Conservation (phyloP, 1,284 basidiomycete species). For the Wolfiporia cocos region DNA sequence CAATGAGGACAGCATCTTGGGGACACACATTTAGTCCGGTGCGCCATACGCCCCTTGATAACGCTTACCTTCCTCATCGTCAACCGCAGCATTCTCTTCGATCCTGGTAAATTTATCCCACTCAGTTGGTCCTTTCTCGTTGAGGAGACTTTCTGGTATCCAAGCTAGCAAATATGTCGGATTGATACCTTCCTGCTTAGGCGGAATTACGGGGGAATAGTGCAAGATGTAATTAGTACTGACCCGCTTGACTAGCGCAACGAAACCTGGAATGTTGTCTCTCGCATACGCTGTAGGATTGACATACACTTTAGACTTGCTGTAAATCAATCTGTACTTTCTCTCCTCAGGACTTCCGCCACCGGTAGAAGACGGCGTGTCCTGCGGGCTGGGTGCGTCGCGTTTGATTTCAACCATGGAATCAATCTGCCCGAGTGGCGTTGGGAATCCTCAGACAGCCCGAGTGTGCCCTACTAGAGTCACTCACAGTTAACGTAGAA, state of each 20-base stretch:
- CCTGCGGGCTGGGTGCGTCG: slow-evolving; percentile 20
- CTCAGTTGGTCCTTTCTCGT: slow-evolving; percentile 70
- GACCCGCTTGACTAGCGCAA: slow-evolving; percentile 81
- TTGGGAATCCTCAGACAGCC: background rate
- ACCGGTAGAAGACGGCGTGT: slow-evolving; percentile 19
- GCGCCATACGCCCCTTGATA: no score
- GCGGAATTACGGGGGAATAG: background rate
- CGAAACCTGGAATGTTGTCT: slow-evolving; percentile 93
- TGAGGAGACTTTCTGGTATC: slow-evolving; percentile 78
- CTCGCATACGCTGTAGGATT: slow-evolving; percentile 89
- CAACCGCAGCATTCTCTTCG: slow-evolving; percentile 53
- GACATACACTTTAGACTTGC: slow-evolving; percentile 89
- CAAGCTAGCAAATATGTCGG: slow-evolving; percentile 76
- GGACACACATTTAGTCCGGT: slow-evolving; percentile 5
- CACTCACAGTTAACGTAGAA: background rate
- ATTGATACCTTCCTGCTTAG: slow-evolving; percentile 60
- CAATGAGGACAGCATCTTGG: slow-evolving; percentile 72
- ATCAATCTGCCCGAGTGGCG: slow-evolving; percentile 33
- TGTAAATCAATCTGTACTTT: slow-evolving; percentile 73
- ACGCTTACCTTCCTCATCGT: slow-evolving; percentile 68
- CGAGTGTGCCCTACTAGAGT: background rate
- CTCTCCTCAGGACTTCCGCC: slow-evolving; percentile 43
- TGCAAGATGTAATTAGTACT: slow-evolving; percentile 19
- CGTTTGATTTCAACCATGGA: slow-evolving; percentile 80
- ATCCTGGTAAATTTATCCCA: slow-evolving; percentile 84